Base-by-base conservation (phyloP, 768 basidiomycete species). In the Suillus tomentosus region DNA sequence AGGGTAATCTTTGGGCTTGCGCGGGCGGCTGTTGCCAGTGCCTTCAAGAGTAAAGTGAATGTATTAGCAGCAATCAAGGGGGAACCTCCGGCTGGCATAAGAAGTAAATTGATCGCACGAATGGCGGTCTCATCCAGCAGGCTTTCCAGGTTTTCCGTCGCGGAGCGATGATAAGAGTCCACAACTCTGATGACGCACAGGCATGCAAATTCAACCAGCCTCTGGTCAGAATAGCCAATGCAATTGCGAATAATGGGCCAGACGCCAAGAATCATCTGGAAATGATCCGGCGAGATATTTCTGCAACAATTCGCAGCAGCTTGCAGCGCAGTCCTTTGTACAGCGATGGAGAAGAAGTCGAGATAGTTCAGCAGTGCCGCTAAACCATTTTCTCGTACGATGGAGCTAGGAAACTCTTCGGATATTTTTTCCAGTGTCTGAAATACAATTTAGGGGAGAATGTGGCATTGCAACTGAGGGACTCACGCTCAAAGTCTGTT, bases 371-470 rank as follows among this genome's bases (percentile, higher is more conserved):
- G 86, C 45, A 99, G 81, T 34, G 96, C 96, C 11, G 92, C 87
- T 22, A 99, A 83, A 34, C 97, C 97, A 60, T 95, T 95, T 79
- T 98, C 97, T 62, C 95, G 89, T 27, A 97, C 95, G 69, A 99
- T 97, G 17, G 95, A 88, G 67, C 91, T 91, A 1, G 97, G 96
- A 68, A 95, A 96, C 76, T 99, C 97, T 74, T 96, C 95, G 3
- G 96, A 96, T 42, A 99, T 96, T 80, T 99, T 99, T 80, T 98
- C 94, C 80, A 97, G 81, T 0, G 96, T 99, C 96, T 98, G 73
- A 14, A 43, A 62, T 57, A 70, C 56, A 42, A 54, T 65, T 57
- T 61, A 71, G 66, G 65, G 69, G 57, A 63, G 37, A 59, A 58
- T 63, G 56, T 57, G 42, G 55, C 36, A 58, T 64, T 60, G 55